Evolutionary conservation across 805 yeast species (phyloP).

Genomic region (Clavispora vitiphila): DNA sequence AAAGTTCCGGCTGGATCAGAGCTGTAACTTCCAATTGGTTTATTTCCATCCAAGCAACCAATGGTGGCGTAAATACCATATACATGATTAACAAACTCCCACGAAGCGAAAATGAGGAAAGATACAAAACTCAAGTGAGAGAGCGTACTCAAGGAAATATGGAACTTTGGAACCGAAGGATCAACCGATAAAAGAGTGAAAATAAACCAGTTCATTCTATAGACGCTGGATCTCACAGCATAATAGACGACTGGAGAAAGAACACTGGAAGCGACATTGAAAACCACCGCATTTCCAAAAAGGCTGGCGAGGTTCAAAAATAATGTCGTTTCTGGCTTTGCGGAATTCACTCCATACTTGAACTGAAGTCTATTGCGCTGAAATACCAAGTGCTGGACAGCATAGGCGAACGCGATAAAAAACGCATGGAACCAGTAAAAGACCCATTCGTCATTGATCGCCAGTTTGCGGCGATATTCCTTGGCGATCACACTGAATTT

Average conservation of each 20-base stretch:
- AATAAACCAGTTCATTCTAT: slow-evolving; percentile 28
- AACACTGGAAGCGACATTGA: slow-evolving; percentile 24
- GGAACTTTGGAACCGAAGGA: slow-evolving; percentile 35
- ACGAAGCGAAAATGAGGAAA: slow-evolving; percentile 32
- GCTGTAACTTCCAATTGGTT: slow-evolving; percentile 54
- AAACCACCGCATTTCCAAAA: slow-evolving; percentile 33
- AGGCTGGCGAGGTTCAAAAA: slow-evolving; percentile 23
- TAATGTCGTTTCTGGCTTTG: slow-evolving; percentile 34
- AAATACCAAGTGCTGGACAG: slow-evolving; percentile 46
- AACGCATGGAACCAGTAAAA: slow-evolving; percentile 46
- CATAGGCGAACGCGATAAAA: slow-evolving; percentile 40
- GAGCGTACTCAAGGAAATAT: slow-evolving; percentile 15
- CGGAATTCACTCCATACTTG: slow-evolving; percentile 30
- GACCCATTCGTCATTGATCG: slow-evolving; percentile 40
- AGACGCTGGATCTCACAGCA: slow-evolving; percentile 38
- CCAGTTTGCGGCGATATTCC: slow-evolving; percentile 35
- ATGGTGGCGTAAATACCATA: slow-evolving; percentile 63
- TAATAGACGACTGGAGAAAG: slow-evolving; percentile 36
- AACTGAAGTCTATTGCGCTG: slow-evolving; percentile 54
- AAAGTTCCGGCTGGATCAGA: slow-evolving; percentile 61
- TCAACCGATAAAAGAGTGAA: slow-evolving; percentile 31
- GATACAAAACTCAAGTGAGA: slow-evolving; percentile 27
- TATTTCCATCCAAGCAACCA: slow-evolving; percentile 67
- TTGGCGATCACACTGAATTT: slow-evolving; percentile 32
- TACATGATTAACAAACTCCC: slow-evolving; percentile 55